Evolutionary conservation across 176 grass and related monocot species (phyloP), one percentile per base, ranked within the genome.

Genomic region (Pharus latifolius): DNA sequence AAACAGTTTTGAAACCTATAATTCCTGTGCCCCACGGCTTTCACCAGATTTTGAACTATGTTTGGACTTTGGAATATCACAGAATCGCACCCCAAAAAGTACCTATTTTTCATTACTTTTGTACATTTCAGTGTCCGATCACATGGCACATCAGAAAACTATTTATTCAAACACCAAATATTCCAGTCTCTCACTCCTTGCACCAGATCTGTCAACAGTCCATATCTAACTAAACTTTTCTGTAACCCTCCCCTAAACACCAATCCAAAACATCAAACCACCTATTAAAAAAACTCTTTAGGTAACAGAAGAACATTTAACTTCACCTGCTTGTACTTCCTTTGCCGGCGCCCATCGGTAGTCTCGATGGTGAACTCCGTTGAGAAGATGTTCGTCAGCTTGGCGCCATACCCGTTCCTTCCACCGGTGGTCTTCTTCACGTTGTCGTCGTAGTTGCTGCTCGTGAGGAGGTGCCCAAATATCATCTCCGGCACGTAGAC

Each of bases 341-440:
- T 91, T 78, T 31, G 84, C 12, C 84, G 75, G 40, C 11, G 72
- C 13, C 87, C 90, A 46, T 99, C 87, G 3, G 84, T 84, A 0
- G 96, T 94, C 76, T 99, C 85, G 45, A 99, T 94, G 45, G 91
- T 60, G 61, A 99, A 99, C 84, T 99, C 90, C 1, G 81, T 91
- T 0, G 96, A 99, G 83, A 99, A 99, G 67, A 99, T 99, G 67
- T 99, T 99, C 0, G 90, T 88, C 43, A 99, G 96, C 37, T 99
- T 94, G 0, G 96, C 96, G 5, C 96, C 96, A 42, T 99, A 99
- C 0, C 96, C 96, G 30, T 99, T 99, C 75, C 96, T 85, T 29
- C 90, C 96, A 9, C 96, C 96, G 5, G 96, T 99, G 25, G 96
- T 99, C 82, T 99, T 99, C 76, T 76, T 91, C 32, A 69, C 79